These are phyloP conservation scores for Epichloe gansuensis DNA, from an alignment of 2,329 filamentous ascomycete genomes.

Conservation along the genomic window DNA sequence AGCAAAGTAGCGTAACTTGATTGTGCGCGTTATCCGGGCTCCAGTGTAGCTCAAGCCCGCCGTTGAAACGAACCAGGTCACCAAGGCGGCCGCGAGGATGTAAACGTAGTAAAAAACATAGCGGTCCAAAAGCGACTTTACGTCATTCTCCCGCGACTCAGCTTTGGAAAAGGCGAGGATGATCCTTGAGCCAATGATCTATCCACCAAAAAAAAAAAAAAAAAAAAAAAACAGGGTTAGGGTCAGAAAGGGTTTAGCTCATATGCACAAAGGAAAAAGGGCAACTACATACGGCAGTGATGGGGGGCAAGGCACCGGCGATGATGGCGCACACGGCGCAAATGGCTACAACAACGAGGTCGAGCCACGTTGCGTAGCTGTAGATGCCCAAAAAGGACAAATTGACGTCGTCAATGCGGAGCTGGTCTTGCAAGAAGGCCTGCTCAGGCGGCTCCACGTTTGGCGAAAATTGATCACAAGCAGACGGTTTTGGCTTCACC, in stretches of 20 bases:
- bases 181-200: neutral
- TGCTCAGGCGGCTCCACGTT: too few relatives aligned
- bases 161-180: too few relatives aligned
- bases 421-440: neutral
- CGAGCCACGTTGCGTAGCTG: neutral
- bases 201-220: neutral
- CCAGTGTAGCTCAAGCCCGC: conserved; percentile 7
- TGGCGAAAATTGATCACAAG: too few relatives aligned
- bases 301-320: neutral
- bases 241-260: too few relatives aligned
- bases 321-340: neutral
- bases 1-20: conserved; percentile 9
- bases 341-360: neutral
- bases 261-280: neutral
- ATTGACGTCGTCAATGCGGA: neutral
- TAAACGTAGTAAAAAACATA: conserved; percentile 4
- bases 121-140: neutral
- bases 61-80: conserved; percentile 19
- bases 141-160: too few relatives aligned
- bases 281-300: neutral
- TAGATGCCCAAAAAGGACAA: neutral
- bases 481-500: too few relatives aligned
- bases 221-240: neutral
- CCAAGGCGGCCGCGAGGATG: conserved; percentile 19
- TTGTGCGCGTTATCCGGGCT: neutral